Evolutionary conservation across 2,329 filamentous ascomycete species (phyloP).

Genomic region (Hypoxylon sp.): DNA sequence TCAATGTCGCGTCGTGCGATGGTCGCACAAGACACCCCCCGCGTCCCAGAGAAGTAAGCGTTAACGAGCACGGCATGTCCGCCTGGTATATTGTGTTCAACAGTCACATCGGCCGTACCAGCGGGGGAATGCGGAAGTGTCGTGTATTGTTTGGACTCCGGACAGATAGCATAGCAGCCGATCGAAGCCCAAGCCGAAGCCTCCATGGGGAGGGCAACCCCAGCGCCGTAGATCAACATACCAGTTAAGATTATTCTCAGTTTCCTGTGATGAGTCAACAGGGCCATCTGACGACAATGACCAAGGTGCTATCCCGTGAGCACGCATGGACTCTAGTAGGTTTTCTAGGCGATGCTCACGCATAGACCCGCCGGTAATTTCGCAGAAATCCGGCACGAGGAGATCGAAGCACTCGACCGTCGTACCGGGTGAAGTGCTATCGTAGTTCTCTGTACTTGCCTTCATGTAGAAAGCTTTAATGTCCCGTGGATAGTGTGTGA

Average conservation of each 20-base stretch:
- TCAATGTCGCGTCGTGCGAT: constrained; percentile 49
- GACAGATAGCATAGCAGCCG: constrained; percentile 86
- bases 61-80: constrained; percentile 57
- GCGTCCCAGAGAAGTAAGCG: constrained; percentile 58
- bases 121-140: constrained; percentile 88
- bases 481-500: constrained; percentile 90
- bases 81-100: constrained; percentile 52
- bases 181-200: constrained; percentile 93
- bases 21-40: constrained; percentile 51
- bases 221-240: constrained; percentile 90
- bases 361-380: constrained; percentile 90
- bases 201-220: constrained; percentile 92
- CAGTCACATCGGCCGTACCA: constrained; percentile 76
- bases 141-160: constrained; percentile 85
- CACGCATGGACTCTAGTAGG: constrained; percentile 79
- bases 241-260: constrained; percentile 75
- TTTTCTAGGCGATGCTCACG: constrained; percentile 83
- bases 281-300: constrained; percentile 43
- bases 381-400: constrained; percentile 86
- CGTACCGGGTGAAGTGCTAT: constrained; percentile 47
- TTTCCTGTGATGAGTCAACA: constrained; percentile 49
- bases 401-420: constrained; percentile 94
- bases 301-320: constrained; percentile 72
- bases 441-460: constrained; percentile 35
- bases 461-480: constrained; percentile 95